Evolutionary conservation across 2,329 filamentous ascomycete genomes (phyloP).

Genomic region (Trichoderma gracile): DNA sequence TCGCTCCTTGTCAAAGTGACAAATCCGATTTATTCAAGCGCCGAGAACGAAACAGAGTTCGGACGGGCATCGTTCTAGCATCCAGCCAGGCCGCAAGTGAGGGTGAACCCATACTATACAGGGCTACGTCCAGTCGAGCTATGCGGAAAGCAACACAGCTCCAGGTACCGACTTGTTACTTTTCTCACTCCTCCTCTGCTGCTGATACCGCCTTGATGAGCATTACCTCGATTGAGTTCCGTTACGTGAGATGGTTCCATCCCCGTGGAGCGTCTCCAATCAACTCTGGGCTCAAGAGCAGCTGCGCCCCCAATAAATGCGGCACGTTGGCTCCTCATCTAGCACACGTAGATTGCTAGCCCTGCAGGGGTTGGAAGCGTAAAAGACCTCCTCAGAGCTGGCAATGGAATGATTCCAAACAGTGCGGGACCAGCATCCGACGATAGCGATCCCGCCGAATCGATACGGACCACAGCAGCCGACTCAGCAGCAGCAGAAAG

Average conservation of each 20-base stretch:
- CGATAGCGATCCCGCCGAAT: not conserved
- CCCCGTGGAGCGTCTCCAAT: not conserved
- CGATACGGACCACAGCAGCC: not conserved
- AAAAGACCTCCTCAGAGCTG: no score
- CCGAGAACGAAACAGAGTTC: not conserved
- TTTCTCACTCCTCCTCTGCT: not conserved
- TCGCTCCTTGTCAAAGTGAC: constrained; percentile 21
- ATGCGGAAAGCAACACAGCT: not conserved
- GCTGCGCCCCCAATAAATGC: constrained; percentile 18
- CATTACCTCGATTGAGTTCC: no score
- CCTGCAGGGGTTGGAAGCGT: not conserved
- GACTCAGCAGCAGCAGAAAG: not conserved
- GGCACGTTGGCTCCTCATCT: constrained; percentile 11
- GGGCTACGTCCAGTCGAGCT: no score
- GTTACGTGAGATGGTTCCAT: not conserved
- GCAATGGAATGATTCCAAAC: constrained; percentile 16
- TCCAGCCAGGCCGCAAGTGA: not conserved
- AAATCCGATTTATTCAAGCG: constrained; percentile 3
- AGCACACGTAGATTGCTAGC: not conserved
- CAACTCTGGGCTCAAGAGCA: not conserved
- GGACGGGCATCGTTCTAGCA: not conserved
- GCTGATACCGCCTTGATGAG: no score
- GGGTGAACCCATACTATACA: not conserved
- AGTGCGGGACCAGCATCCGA: not conserved
- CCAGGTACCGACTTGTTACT: not conserved